A percentile compares a stretch with the other conserved stretches of the same genome.
phyloP scores from a whole-genome alignment of 1,284 basidiomycete genomes.

The Boletus sp. region DNA sequence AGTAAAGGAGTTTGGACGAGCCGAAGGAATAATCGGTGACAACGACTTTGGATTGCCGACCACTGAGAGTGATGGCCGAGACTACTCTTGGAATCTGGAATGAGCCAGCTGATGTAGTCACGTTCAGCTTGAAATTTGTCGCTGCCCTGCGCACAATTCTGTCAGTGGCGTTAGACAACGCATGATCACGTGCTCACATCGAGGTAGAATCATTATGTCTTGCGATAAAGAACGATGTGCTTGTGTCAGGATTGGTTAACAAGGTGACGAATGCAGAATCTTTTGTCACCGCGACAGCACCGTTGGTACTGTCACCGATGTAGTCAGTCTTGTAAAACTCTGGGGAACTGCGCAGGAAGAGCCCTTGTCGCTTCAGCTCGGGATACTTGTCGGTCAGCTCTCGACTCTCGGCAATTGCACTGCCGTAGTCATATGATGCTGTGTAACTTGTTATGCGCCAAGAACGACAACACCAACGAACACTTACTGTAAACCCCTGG shows the following conservation, averaged over 20 bases:
- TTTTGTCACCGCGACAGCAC: slow-evolving; percentile 46
- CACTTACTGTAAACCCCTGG: slow-evolving; percentile 54
- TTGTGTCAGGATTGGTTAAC: slow-evolving; percentile 63
- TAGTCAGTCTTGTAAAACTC: slow-evolving; percentile 75
- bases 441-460: slow-evolving; percentile 10
- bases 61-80: slow-evolving; percentile 52
- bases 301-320: slow-evolving; percentile 57
- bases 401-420: slow-evolving; percentile 65
- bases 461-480: background rate
- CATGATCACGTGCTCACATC: slow-evolving; percentile 42
- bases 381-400: slow-evolving; percentile 65
- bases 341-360: slow-evolving; percentile 72
- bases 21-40: slow-evolving; percentile 68
- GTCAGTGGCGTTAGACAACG: slow-evolving; percentile 7
- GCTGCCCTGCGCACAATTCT: slow-evolving; percentile 36
- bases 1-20: slow-evolving; percentile 51
- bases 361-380: slow-evolving; percentile 69
- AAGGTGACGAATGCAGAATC: slow-evolving; percentile 55
- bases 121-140: slow-evolving; percentile 52
- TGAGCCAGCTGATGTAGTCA: slow-evolving; percentile 47
- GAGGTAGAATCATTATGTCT: slow-evolving; percentile 66
- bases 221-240: slow-evolving; percentile 64
- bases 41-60: slow-evolving; percentile 67
- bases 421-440: slow-evolving; percentile 66
- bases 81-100: slow-evolving; percentile 53